These are phyloP conservation scores for Mucor circinelloides DNA, from an alignment of 371 early-diverging fungal genomes.

Conservation along the genomic window DNA sequence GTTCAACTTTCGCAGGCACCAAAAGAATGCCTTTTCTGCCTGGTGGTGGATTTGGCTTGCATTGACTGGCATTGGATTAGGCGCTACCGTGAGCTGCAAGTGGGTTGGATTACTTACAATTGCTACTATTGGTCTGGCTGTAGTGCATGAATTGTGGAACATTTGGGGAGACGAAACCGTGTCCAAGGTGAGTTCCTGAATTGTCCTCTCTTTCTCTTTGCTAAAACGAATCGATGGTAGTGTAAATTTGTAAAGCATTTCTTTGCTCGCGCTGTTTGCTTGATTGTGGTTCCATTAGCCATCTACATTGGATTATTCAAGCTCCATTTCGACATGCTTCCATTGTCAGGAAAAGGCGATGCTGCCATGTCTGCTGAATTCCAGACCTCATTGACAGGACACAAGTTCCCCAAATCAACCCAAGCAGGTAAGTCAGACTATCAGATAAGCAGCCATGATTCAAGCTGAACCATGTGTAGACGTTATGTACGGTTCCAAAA, in stretches of 20 bases:
- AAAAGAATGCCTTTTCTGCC: slow-evolving; percentile 58
- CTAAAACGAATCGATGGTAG: slow-evolving; percentile 22
- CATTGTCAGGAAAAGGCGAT: slow-evolving; percentile 86
- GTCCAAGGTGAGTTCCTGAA: slow-evolving; percentile 31
- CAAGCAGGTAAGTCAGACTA: slow-evolving; percentile 16
- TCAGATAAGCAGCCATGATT: neutral
- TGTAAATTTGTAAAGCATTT: slow-evolving; percentile 64
- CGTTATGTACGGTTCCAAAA: slow-evolving; percentile 74
- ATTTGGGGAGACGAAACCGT: slow-evolving; percentile 67
- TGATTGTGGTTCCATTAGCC: slow-evolving; percentile 80
- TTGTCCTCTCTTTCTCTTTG: neutral
- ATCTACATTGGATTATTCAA: slow-evolving; percentile 85
- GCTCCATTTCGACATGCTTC: slow-evolving; percentile 82
- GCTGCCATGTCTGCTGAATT: slow-evolving; percentile 87
- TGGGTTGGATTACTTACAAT: slow-evolving; percentile 91
- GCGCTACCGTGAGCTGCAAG: slow-evolving; percentile 70
- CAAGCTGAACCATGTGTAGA: slow-evolving; percentile 36
- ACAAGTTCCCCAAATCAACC: slow-evolving; percentile 54
- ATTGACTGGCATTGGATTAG: slow-evolving; percentile 68
- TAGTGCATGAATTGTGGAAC: slow-evolving; percentile 82
- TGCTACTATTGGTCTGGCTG: slow-evolving; percentile 81
- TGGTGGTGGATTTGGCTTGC: slow-evolving; percentile 76
- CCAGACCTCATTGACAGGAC: slow-evolving; percentile 81
- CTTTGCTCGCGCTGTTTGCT: slow-evolving; percentile 65
- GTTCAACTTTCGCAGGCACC: slow-evolving; percentile 73